Base-by-base conservation (phyloP, 306 rosid species). In the Erythrophleum fordii region DNA sequence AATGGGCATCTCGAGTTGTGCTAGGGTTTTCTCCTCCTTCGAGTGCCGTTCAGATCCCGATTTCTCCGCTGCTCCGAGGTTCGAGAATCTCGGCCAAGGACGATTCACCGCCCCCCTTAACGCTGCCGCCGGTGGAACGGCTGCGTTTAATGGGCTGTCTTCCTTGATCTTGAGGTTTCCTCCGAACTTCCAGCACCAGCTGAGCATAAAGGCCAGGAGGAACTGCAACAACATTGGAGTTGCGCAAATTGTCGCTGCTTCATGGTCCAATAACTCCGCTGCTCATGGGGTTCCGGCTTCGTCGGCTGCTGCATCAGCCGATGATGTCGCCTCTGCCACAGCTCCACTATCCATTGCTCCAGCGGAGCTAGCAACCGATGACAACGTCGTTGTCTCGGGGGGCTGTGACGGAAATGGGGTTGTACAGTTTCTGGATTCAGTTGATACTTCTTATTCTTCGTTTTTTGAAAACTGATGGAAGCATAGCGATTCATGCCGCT, bases 221-320 rank as follows among this genome's bases (percentile, higher is more conserved):
- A 95, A 95, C 82, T 95, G 99, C 83, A 90, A 98, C 90, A 95
- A 95, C 88, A 95, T 95, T 86, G 98, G 97, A 14, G 97, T 95
- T 52, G 99, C 99, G 2, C 99, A 95, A 85, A 88, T 95, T 81
- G 99, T 95, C n/a, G 97, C 98, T 16, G 98, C 99, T 58, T 95
- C 99, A 82, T 93, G 99, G 99, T 92, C 99, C 12, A 88, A 95
- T 90, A 75, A 45, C 56, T 6, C 72, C 6, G 22, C 84, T 35
- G 55, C 88, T 67, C 67, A 70, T 23, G 79, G 68, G 2, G 6
- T 75, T 5, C 52, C 83, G 26, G 58, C 78, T 29, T 82, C 83
- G 67, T 80, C 85, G 66, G 86, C 94, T 74, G 91, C 90, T 20
- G 6, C 72, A 1, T 65, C 86, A 1, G 84, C 90, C 58, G 91